phyloP scores from a whole-genome alignment of 768 basidiomycete genomes.

The Boletus fagicola region DNA sequence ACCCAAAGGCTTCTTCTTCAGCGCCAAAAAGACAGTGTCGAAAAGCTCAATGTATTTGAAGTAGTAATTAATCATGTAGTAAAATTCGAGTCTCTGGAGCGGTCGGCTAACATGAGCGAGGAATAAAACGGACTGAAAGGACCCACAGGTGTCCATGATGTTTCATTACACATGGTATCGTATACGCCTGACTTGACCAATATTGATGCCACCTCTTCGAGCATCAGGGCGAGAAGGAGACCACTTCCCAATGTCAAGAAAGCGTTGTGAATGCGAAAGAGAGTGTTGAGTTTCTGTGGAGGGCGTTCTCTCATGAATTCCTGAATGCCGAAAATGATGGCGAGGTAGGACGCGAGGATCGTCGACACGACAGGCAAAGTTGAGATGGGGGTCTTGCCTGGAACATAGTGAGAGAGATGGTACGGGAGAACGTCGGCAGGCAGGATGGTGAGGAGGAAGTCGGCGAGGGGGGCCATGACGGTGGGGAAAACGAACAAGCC shows the following conservation, averaged over 20 bases:
- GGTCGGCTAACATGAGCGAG: constrained; percentile 1
- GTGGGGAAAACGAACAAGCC: constrained; percentile 20
- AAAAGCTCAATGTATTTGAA: constrained; percentile 97
- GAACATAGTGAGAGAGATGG: constrained; percentile 48
- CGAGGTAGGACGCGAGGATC: constrained; percentile 78
- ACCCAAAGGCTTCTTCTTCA: constrained; percentile 99
- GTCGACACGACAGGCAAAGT: constrained; percentile 64
- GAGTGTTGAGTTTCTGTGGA: constrained; percentile 70
- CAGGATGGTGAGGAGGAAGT: constrained; percentile 59
- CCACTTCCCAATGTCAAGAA: constrained; percentile 81
- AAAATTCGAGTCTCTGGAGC: constrained; percentile 81
- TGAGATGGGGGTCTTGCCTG: constrained; percentile 57
- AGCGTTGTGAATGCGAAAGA: constrained; percentile 91
- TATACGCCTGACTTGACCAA: constrained; percentile 69
- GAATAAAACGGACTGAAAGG: neutral
- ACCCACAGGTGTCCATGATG: constrained; percentile 87
- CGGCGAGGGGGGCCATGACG: constrained; percentile 71
- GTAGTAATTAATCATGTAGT: constrained; percentile 99
- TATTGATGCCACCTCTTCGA: constrained; percentile 88
- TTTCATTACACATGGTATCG: constrained; percentile 70
- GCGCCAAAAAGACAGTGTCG: constrained; percentile 94
- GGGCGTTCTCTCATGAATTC: constrained; percentile 78
- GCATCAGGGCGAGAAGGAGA: constrained; percentile 83
- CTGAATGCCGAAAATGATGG: constrained; percentile 81
- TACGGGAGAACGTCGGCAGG: constrained; percentile 44